Conservation (phyloP, 2,329 filamentous ascomycete genomes). For the Talaromyces funiculosus region DNA sequence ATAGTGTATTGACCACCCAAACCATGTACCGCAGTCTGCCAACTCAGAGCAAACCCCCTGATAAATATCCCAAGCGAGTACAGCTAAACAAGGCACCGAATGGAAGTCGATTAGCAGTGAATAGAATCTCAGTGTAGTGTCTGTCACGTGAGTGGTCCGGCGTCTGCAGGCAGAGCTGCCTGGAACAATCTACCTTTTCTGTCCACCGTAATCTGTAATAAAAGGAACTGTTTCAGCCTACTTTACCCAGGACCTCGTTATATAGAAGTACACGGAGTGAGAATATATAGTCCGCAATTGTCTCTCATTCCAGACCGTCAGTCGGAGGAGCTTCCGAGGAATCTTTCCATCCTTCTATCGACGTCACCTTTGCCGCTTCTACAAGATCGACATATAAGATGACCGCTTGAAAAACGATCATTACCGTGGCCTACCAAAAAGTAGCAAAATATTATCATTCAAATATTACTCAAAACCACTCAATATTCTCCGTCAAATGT, state of each 20-base stretch:
- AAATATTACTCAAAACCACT: neutral
- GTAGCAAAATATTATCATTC: neutral
- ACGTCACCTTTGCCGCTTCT: conserved; percentile 4
- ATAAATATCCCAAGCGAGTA: neutral
- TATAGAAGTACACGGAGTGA: neutral
- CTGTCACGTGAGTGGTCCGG: conserved; percentile 2
- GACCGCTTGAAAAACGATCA: neutral
- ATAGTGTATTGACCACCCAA: neutral
- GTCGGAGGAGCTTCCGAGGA: neutral
- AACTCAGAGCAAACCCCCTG: neutral
- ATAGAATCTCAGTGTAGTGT: too few species aligned
- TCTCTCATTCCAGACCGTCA: neutral
- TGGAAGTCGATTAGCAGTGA: neutral
- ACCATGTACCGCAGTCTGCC: neutral
- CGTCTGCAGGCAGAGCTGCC: neutral
- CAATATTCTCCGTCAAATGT: conserved; percentile 24
- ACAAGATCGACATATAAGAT: neutral
- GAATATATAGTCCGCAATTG: neutral
- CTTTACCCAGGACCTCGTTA: neutral
- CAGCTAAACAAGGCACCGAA: neutral
- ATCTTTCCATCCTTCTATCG: neutral
- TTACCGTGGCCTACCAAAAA: neutral
- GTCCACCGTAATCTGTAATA: neutral
- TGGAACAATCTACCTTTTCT: neutral
- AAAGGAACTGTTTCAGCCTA: neutral